Evolutionary conservation across 208 protist genomes (phyloP).

Genomic region (Leishmania tropica): DNA sequence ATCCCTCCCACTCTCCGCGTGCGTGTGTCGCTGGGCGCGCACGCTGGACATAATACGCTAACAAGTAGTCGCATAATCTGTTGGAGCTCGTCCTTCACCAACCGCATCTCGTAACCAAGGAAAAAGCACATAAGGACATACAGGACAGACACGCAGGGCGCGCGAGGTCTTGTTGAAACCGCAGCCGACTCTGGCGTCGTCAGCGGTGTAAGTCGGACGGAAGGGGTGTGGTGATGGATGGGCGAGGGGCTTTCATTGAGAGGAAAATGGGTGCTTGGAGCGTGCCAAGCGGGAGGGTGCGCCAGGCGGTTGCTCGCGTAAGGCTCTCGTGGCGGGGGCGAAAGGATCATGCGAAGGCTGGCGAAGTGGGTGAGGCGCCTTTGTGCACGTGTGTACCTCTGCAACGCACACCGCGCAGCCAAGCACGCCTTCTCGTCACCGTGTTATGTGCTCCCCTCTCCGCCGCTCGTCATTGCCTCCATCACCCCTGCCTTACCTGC

Average conservation of each 20-base stretch:
- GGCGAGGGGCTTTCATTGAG: no score
- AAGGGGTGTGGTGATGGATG: no score
- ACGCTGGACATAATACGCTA: neutral
- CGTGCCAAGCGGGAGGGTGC: neutral
- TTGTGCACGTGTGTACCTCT: neutral
- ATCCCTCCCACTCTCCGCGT: neutral
- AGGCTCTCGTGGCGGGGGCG: no score
- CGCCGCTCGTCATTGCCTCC: neutral
- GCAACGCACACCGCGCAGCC: neutral
- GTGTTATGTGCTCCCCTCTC: neutral
- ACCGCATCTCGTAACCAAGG: neutral
- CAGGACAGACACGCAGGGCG: neutral
- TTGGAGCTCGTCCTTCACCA: neutral
- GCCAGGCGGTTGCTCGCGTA: no score
- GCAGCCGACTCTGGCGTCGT: neutral
- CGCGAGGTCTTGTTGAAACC: neutral
- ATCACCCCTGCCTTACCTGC: neutral
- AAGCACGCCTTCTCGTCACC: neutral
- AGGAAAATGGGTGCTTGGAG: neutral
- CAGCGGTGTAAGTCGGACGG: neutral
- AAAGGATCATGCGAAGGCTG: neutral
- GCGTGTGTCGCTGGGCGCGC: neutral
- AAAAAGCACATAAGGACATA: neutral
- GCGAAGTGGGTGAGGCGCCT: neutral
- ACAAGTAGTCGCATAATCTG: conserved; percentile 4